Conservation (phyloP, 2,329 filamentous ascomycete species). For the Fonsecaea monophora region DNA sequence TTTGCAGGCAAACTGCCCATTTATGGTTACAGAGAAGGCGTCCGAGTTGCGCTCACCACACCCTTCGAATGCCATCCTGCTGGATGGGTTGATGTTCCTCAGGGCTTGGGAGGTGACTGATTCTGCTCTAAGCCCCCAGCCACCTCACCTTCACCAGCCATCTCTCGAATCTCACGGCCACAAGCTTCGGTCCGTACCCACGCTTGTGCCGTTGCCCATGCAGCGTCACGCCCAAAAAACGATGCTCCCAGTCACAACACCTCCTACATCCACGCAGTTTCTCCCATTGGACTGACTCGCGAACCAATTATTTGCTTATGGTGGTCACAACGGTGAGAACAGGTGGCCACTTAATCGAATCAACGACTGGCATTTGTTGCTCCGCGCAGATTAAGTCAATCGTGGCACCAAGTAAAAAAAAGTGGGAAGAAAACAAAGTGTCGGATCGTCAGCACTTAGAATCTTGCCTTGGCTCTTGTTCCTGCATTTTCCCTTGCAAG, state of each 20-base stretch:
- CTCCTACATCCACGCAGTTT: conserved; percentile 17
- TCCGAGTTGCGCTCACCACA: conserved; percentile 7
- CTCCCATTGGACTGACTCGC: conserved; percentile 19
- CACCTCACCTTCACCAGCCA: conserved; percentile 31
- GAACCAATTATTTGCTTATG: conserved; percentile 13
- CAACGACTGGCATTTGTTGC: conserved; percentile 18
- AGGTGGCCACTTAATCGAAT: conserved; percentile 24
- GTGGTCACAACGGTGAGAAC: conserved; percentile 3
- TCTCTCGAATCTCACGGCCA: conserved; percentile 23
- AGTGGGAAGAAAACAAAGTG: conserved; percentile 17
- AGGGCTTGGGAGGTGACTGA: not conserved
- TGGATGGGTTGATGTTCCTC: not conserved
- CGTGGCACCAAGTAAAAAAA: conserved; percentile 24
- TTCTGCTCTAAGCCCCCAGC: conserved; percentile 1
- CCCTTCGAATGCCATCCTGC: not conserved
- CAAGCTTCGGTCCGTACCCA: conserved; percentile 37
- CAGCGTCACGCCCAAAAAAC: conserved; percentile 32
- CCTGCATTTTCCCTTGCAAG: conserved; percentile 34
- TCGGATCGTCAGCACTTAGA: conserved; percentile 36
- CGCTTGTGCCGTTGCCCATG: conserved; percentile 31
- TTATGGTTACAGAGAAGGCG: conserved; percentile 9
- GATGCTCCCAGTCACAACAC: conserved; percentile 25
- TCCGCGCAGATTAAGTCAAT: conserved; percentile 23
- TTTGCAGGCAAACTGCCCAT: not conserved
- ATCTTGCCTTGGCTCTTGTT: conserved; percentile 30